Percentiles rank a stretch among this genome's conserved stretches.
Evolutionary conservation across 495 filamentous ascomycete genomes (phyloP).

Genomic region (Stereocaulon alpinum): DNA sequence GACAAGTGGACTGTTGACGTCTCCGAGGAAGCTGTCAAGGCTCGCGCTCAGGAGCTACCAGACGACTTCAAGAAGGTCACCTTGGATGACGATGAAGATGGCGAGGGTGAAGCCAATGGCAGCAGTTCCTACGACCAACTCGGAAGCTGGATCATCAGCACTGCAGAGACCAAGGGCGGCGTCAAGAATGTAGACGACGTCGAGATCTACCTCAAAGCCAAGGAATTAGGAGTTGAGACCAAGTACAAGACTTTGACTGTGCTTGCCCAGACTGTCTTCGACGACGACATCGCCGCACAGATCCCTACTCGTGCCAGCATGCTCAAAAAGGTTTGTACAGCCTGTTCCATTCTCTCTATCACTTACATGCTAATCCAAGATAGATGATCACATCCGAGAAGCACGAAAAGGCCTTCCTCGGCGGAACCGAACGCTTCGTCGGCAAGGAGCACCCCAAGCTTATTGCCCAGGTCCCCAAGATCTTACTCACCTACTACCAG

Average conservation of each 20-base stretch:
- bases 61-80: conserved; percentile 83
- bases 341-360: background rate
- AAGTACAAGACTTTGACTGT: conserved; percentile 93
- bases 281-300: conserved; percentile 79
- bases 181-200: conserved; percentile 70
- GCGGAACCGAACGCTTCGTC: conserved; percentile 88
- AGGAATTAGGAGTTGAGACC: conserved; percentile 82
- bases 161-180: conserved; percentile 59
- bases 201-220: conserved; percentile 89
- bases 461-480: conserved; percentile 66
- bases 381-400: conserved; percentile 79
- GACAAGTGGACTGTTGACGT: conserved; percentile 92
- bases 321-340: conserved; percentile 64
- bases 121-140: conserved; percentile 82
- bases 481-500: conserved; percentile 80
- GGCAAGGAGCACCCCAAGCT: conserved; percentile 72
- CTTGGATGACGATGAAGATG: conserved; percentile 73
- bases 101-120: conserved; percentile 54
- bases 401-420: conserved; percentile 95
- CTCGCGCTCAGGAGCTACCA: conserved; percentile 82
- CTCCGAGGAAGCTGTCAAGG: conserved; percentile 87
- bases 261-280: conserved; percentile 86
- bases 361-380: background rate
- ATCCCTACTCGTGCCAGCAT: conserved; percentile 69
- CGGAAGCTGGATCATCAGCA: conserved; percentile 79